A percentile compares a stretch with the other conserved stretches of the same genome.
phyloP scores from a whole-genome alignment of 805 yeast species.

The Torulaspora delbrueckii region DNA sequence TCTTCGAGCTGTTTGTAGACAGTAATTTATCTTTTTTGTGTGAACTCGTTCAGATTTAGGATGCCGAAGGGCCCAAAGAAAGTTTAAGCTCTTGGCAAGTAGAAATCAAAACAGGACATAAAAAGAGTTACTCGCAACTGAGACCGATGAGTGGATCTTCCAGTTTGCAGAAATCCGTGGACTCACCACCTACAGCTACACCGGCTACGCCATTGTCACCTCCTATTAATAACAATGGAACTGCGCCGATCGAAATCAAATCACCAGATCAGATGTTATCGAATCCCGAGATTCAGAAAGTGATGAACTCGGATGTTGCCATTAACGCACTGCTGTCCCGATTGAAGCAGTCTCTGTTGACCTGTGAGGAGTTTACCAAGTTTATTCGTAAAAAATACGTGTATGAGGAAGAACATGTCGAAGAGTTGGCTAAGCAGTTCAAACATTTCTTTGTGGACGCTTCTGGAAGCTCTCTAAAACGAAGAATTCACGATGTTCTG shows the following conservation, averaged over 20 bases:
- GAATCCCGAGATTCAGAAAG: constrained; percentile 46
- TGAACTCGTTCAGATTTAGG: neutral
- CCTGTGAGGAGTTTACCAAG: constrained; percentile 80
- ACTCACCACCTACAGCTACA: neutral
- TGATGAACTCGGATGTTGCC: constrained; percentile 68
- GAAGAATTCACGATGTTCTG: constrained; percentile 61
- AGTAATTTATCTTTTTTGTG: too few species aligned
- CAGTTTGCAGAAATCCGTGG: constrained; percentile 1
- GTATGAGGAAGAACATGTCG: constrained; percentile 72
- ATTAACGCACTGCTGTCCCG: constrained; percentile 66
- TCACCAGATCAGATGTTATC: constrained; percentile 35
- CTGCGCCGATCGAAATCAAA: neutral
- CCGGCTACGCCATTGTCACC: constrained; percentile 1
- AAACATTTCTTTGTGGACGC: constrained; percentile 39
- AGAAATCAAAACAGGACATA: neutral
- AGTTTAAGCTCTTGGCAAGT: neutral
- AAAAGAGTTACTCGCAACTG: neutral
- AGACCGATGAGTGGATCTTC: constrained; percentile 2
- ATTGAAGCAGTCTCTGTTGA: constrained; percentile 70
- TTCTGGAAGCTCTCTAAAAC: constrained; percentile 44
- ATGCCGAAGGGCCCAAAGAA: neutral
- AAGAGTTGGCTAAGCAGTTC: constrained; percentile 68
- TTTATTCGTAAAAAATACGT: constrained; percentile 73
- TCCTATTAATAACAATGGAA: neutral
- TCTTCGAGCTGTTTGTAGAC: neutral